These are phyloP conservation scores for Trapa bicornis DNA, from an alignment of 345 rosid species.

Conservation along the genomic window DNA sequence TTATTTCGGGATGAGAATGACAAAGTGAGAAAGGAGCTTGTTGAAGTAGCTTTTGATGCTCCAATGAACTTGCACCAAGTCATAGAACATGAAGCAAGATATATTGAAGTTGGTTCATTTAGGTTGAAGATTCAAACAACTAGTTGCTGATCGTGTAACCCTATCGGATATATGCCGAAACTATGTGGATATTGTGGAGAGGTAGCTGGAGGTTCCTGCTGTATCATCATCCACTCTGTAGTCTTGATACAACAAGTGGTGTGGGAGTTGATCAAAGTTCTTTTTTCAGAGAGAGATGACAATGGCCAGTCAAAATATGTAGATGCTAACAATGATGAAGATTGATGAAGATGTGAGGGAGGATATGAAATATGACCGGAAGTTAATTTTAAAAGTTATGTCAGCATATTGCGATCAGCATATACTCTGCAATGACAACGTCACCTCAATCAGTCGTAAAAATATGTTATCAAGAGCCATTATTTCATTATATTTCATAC, in stretches of 20 bases:
- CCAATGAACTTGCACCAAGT: conserved; percentile 68
- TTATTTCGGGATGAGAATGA: conserved; percentile 58
- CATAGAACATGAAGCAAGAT: conserved; percentile 40
- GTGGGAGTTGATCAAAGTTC: conserved; percentile 94
- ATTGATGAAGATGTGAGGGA: conserved; percentile 88
- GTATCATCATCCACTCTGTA: conserved; percentile 50
- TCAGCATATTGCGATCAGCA: no score
- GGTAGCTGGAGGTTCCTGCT: conserved; percentile 66
- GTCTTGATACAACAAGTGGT: conserved; percentile 85
- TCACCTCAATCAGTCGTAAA: no score
- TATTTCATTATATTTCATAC: no score
- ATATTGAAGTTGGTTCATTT: conserved; percentile 53
- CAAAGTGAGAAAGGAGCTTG: conserved; percentile 59
- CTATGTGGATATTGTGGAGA: conserved; percentile 68
- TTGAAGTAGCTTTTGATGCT: conserved; percentile 55
- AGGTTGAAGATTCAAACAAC: conserved; percentile 58
- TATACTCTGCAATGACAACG: no score
- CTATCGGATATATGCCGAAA: conserved; percentile 72
- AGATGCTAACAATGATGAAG: conserved; percentile 74
- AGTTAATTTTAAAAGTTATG: not conserved
- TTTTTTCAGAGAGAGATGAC: conserved; percentile 63
- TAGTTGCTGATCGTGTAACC: conserved; percentile 40
- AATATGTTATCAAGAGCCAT: no score
- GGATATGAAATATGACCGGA: conserved; percentile 58
- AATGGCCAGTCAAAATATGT: conserved; percentile 37